These are phyloP conservation scores for Clarireedia homoeocarpa DNA, from an alignment of 2,329 filamentous ascomycete genomes.

Conservation along the genomic window DNA sequence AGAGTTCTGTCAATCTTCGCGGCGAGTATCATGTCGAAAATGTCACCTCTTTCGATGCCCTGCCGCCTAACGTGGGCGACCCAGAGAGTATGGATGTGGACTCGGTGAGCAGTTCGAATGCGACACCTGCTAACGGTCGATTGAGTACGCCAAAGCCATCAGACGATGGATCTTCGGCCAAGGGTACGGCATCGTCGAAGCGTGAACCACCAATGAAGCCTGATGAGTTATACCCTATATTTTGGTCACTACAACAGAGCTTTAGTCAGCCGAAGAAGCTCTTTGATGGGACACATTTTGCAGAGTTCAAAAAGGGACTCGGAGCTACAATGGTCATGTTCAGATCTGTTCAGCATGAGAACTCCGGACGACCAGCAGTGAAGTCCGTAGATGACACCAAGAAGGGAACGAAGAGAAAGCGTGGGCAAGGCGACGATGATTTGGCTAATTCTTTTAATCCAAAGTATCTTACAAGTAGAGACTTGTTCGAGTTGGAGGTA, in stretches of 20 bases:
- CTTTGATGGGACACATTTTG: conserved; percentile 64
- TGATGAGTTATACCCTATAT: conserved; percentile 75
- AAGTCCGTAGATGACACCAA: conserved; percentile 56
- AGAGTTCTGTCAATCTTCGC: conserved; percentile 91
- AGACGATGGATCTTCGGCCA: conserved; percentile 30
- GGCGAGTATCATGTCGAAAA: conserved; percentile 97
- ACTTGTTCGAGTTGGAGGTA: conserved; percentile 92
- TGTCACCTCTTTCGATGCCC: conserved; percentile 72
- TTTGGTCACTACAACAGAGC: conserved; percentile 87
- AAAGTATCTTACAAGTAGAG: conserved; percentile 95
- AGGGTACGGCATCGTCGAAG: conserved; percentile 32
- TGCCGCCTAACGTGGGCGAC: conserved; percentile 30
- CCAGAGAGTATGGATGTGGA: conserved; percentile 62
- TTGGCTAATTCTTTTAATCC: conserved; percentile 79
- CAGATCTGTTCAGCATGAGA: conserved; percentile 51
- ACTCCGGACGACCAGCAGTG: conserved; percentile 37
- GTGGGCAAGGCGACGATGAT: conserved; percentile 50
- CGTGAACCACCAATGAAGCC: conserved; percentile 50
- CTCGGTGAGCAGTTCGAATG: conserved; percentile 31
- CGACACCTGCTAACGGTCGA: conserved; percentile 13
- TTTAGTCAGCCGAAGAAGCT: conserved; percentile 86
- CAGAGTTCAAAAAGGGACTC: conserved; percentile 53
- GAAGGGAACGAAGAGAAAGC: conserved; percentile 63
- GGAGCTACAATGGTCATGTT: conserved; percentile 65
- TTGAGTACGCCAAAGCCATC: conserved; percentile 20